A percentile compares a stretch with the other conserved stretches of the same genome.
phyloP scores from a whole-genome alignment of 139 green algal genomes.

The Closterium sp. region DNA sequence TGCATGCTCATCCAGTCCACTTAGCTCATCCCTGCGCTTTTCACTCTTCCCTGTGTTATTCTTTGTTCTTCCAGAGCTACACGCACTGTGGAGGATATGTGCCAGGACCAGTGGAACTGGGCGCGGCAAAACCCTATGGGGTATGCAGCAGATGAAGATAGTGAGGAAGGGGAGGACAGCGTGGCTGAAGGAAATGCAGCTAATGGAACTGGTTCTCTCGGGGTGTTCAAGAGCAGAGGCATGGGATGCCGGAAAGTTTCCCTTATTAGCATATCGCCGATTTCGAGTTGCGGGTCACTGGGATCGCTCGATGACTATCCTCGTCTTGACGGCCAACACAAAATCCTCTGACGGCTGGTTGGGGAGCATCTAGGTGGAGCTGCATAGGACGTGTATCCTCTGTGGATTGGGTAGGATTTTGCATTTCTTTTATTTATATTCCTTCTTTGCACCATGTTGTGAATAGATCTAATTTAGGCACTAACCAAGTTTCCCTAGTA shows the following conservation, averaged over 20 bases:
- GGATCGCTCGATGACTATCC: neutral
- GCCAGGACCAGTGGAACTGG: constrained; percentile 91
- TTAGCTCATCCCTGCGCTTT: neutral
- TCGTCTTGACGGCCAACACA: neutral
- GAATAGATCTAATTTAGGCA: neutral
- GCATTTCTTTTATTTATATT: neutral
- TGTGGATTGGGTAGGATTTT: neutral
- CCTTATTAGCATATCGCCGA: neutral
- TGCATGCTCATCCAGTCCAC: neutral
- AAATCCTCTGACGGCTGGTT: neutral
- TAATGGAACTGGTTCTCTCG: neutral
- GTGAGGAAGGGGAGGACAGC: neutral
- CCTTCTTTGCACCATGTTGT: neutral
- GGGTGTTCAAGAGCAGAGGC: neutral
- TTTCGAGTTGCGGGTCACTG: neutral
- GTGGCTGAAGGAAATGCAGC: neutral
- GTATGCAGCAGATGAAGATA: constrained; percentile 53
- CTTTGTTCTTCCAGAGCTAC: neutral
- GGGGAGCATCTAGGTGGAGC: neutral
- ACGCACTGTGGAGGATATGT: constrained; percentile 78
- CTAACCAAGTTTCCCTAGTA: too few relatives aligned
- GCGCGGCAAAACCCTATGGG: constrained; percentile 83
- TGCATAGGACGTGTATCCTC: neutral
- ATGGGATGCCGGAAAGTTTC: neutral
- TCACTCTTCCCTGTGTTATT: neutral